Evolutionary conservation across 306 rosid species (phyloP), one percentile per base, ranked within the genome.

Genomic region (Abrus pulchellus): DNA sequence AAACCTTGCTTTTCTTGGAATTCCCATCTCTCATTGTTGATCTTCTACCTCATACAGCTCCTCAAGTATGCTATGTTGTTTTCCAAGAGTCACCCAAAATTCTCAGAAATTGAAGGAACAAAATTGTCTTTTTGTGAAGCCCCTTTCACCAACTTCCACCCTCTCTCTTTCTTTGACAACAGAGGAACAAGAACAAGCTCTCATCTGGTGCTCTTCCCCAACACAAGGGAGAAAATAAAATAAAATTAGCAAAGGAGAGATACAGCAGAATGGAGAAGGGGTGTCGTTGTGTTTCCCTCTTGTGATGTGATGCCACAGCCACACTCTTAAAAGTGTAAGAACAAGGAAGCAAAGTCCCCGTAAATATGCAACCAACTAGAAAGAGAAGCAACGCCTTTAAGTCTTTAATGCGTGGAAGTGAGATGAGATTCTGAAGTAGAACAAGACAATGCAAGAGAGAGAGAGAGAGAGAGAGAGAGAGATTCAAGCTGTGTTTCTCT

Each of bases 1-100:
- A 74, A 86, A 96, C 99, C 99, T 93, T 93, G 98, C 87, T 92
- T 80, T 92, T 88, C 86, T 95, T 93, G 73, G 97, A 86, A 89
- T 86, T 88, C 34, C 45, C 94, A 90, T 88, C 92, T 81, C 88
- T 89, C 99, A 96, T 96, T 92, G 97, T 93, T 87, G 74, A 86
- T 54, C 82, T 74, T 85, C 83, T 83, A 92, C 91, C 89, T 92
- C 97, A 91, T 90, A 90, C 92, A 92, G 90, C 83, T 73, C 73
- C 44, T 30, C 38, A 38, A 84, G 45, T 76, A 71, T 55, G 63
- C 48, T 73, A 63, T 80, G 77, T 79, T 67, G 70, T 53, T 80
- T 68, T 62, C 73, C 54, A 2, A 70, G 69, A 76, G 79, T 50
- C 56, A 56, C 80, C 84, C 70, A 83, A 74, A 82, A 71, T 50